Conservation (phyloP, 2,329 filamentous ascomycete species). For the Colletotrichum limetticola region DNA sequence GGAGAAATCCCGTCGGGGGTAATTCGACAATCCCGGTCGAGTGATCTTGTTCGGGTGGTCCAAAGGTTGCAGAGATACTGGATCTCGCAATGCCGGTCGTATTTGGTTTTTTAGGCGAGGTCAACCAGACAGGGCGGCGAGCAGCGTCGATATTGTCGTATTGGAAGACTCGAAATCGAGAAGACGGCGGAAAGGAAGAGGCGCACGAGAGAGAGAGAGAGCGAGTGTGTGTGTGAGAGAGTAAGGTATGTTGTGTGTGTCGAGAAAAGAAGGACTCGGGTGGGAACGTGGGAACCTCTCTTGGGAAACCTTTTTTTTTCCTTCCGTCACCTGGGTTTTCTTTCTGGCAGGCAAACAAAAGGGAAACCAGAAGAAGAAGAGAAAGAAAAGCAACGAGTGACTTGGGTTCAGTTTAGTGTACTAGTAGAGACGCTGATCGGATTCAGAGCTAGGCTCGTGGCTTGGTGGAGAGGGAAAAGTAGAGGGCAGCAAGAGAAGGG, state of each 20-base stretch:
- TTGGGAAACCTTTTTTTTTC: neutral
- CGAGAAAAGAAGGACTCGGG: slow-evolving; percentile 19
- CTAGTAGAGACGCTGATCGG: neutral
- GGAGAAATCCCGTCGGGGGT: slow-evolving; percentile 13
- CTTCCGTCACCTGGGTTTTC: neutral
- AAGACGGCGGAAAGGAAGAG: neutral
- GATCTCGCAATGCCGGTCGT: slow-evolving; percentile 7
- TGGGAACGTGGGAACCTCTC: neutral
- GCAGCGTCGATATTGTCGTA: neutral
- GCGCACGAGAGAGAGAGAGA: neutral
- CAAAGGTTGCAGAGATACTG: slow-evolving; percentile 1
- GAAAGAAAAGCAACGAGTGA: slow-evolving; percentile 8
- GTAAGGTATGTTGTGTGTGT: neutral
- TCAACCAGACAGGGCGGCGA: neutral
- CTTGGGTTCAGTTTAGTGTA: slow-evolving; percentile 10
- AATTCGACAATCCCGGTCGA: slow-evolving; percentile 28
- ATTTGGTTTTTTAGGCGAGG: neutral
- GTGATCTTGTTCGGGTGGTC: neutral
- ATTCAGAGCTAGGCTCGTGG: neutral
- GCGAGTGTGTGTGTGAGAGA: neutral
- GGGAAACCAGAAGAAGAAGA: slow-evolving; percentile 5
- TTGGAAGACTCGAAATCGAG: neutral
- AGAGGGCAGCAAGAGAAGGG: neutral
- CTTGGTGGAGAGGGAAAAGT: neutral
- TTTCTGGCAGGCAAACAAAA: slow-evolving; percentile 25